Evolutionary conservation across 345 rosid species (phyloP).

Genomic region (Schrenkiella parvula): DNA sequence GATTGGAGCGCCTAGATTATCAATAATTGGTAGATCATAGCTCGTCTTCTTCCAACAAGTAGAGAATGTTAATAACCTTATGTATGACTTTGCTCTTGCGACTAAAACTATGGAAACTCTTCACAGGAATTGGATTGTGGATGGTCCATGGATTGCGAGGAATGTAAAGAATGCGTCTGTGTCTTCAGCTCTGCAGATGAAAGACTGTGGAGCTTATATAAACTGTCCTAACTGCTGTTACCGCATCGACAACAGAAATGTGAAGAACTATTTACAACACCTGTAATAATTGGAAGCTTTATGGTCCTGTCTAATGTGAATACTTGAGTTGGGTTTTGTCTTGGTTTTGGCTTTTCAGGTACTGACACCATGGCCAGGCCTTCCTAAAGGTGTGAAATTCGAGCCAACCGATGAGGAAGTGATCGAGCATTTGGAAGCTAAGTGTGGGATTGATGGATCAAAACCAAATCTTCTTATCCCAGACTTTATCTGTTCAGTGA

Average conservation of each 20-base stretch:
- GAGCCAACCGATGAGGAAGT: constrained; percentile 81
- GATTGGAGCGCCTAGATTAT: no score
- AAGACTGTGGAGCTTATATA: constrained; percentile 52
- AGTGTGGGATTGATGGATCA: constrained; percentile 55
- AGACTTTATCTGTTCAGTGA: constrained; percentile 59
- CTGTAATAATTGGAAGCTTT: neutral
- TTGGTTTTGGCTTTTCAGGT: constrained; percentile 39
- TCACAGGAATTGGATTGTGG: constrained; percentile 71
- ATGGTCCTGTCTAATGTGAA: neutral
- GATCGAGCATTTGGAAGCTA: constrained; percentile 73
- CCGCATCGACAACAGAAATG: constrained; percentile 64
- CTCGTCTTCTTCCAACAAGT: neutral
- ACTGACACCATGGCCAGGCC: constrained; percentile 68
- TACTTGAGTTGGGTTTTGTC: neutral
- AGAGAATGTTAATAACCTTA: neutral
- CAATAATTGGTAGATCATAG: no score
- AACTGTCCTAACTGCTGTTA: constrained; percentile 73
- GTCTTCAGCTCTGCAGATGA: constrained; percentile 40
- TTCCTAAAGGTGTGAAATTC: constrained; percentile 87
- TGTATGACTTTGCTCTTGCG: neutral
- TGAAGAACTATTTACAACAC: constrained; percentile 7
- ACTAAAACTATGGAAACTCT: neutral
- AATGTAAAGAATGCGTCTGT: constrained; percentile 54
- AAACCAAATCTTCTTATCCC: constrained; percentile 49
- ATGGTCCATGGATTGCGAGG: constrained; percentile 59